Evolutionary conservation across 768 basidiomycete genomes (phyloP).

Genomic region (Hemileccinum rubropunctum): DNA sequence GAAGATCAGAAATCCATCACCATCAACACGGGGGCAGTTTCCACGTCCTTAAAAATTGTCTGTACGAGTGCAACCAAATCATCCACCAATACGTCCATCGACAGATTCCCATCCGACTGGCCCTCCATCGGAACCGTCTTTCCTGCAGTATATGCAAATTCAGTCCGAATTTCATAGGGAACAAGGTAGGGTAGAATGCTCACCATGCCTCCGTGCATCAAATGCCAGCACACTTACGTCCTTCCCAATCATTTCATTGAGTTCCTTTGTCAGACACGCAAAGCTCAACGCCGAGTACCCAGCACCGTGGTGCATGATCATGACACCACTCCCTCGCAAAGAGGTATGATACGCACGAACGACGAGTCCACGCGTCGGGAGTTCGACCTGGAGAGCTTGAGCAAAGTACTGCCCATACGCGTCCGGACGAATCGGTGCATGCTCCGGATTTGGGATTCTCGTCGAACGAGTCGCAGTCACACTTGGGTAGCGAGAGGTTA

Average conservation of each 20-base stretch:
- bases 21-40: conserved; percentile 65
- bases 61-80: conserved; percentile 75
- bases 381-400: conserved; percentile 74
- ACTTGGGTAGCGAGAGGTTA: conserved; percentile 15
- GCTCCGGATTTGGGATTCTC: conserved; percentile 55
- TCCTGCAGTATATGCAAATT: conserved; percentile 8
- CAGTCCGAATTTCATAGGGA: neutral
- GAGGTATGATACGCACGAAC: conserved; percentile 84
- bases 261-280: conserved; percentile 84
- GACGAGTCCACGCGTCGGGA: conserved; percentile 59
- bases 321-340: conserved; percentile 56
- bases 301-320: conserved; percentile 94
- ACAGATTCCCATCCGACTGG: conserved; percentile 40
- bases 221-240: conserved; percentile 80
- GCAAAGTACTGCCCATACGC: conserved; percentile 59
- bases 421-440: conserved; percentile 71
- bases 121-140: conserved; percentile 24
- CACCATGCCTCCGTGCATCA: conserved; percentile 89
- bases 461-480: conserved; percentile 29
- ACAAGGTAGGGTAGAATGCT: conserved; percentile 18
- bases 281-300: conserved; percentile 90
- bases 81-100: conserved; percentile 63
- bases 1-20: conserved; percentile 35
- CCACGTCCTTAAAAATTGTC: conserved; percentile 65
- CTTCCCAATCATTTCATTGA: conserved; percentile 55